Conservation (phyloP, 2,329 filamentous ascomycete genomes). For the Cylindrodendrum hubeiense region DNA sequence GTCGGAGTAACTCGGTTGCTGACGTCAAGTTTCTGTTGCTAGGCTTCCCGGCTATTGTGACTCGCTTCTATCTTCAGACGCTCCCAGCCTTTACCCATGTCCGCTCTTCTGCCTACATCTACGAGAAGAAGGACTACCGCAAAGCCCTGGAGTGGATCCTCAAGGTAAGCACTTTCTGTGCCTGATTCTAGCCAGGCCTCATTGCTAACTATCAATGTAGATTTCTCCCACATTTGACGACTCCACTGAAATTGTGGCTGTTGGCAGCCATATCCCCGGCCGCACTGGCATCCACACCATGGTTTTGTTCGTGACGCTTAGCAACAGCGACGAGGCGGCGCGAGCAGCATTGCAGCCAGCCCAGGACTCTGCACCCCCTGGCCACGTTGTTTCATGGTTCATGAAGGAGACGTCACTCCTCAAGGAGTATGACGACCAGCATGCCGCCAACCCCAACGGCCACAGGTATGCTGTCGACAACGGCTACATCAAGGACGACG, state of each 20-base stretch:
- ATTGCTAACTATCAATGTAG: slow-evolving; percentile 1
- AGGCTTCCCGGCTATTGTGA: slow-evolving; percentile 66
- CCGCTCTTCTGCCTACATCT: slow-evolving; percentile 58
- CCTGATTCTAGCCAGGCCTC: not conserved
- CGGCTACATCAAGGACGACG: slow-evolving; percentile 61
- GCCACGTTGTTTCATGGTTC: slow-evolving; percentile 52
- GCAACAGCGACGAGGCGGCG: slow-evolving; percentile 50
- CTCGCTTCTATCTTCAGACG: slow-evolving; percentile 61
- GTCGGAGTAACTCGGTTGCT: not conserved
- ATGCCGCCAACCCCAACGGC: slow-evolving; percentile 58
- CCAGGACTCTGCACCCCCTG: slow-evolving; percentile 53
- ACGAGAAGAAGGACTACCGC: slow-evolving; percentile 57
- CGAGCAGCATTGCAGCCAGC: slow-evolving; percentile 48
- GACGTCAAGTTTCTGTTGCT: slow-evolving; percentile 1
- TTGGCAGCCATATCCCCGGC: slow-evolving; percentile 26
- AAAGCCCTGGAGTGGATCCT: slow-evolving; percentile 62
- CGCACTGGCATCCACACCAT: slow-evolving; percentile 41
- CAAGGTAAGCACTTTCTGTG: slow-evolving; percentile 45
- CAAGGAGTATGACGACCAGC: slow-evolving; percentile 58
- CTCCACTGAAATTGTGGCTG: slow-evolving; percentile 33
- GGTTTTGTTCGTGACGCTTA: slow-evolving; percentile 57
- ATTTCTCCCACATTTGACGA: slow-evolving; percentile 27
- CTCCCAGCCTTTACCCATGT: slow-evolving; percentile 45
- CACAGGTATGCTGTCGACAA: slow-evolving; percentile 66
- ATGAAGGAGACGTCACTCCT: slow-evolving; percentile 55